Evolutionary conservation across 2,329 filamentous ascomycete species (phyloP), one percentile per base, ranked within the genome.

Genomic region (Fusarium gaditjirri): DNA sequence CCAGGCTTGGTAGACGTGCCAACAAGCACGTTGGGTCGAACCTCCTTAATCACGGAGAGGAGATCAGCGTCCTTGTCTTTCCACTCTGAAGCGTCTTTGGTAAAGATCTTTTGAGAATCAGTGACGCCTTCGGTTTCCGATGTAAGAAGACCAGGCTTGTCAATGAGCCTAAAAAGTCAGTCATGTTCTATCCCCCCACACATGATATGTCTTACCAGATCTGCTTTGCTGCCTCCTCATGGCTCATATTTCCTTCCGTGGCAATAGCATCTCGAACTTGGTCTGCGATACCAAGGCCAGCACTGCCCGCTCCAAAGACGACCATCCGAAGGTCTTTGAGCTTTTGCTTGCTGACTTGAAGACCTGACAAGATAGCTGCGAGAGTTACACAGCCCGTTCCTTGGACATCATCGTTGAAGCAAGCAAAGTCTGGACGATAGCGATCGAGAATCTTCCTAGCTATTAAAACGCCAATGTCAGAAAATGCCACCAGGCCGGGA

Each of bases 321-420:
- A 97, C 87, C 63, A 96, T 86, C 35, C 91, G 87, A 19, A 93
- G 81, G 65, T 97, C 93, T 13, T 84, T 82, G 43, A 97, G 84
- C 57, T 91, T 89, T 58, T 91, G 83, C 6, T 89, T 86, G 67
- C 86, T 90, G 12, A 95, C 90, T 66, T 93, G 89, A 12, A 95
- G 84, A 1, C 89, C 94, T 1, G 94, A 90, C 84, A 94, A 90
- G 70, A 97, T 91, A 2, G 92, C 94, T 0, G 94, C 94, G 0
- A 97, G 86, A 0, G 94, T 95, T 2, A 97, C 94, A 65, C 93
- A 95, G 0, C 94, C 94, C 0, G 94, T 97, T 3, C 94, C 94
- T 80, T 97, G 94, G 0, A 97, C 91, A 79, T 97, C 94, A 65
- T 97, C 94, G 76, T 97, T 97, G 85, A 97, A 97, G 80, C 94